These are phyloP conservation scores for Filobasidium uniguttulatum DNA, from an alignment of 1,284 basidiomycete genomes.

Conservation along the genomic window DNA sequence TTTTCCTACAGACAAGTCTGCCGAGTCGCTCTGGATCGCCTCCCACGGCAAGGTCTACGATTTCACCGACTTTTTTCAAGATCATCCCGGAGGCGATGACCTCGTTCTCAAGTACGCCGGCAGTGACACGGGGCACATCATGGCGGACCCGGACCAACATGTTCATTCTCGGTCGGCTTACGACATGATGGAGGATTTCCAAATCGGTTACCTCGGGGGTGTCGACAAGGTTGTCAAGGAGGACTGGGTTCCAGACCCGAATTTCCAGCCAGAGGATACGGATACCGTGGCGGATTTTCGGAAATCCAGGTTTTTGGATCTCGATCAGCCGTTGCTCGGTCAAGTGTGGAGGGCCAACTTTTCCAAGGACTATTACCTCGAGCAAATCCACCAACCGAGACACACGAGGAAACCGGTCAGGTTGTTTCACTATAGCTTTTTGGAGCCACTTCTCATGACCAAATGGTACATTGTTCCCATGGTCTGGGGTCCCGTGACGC, in stretches of 20 bases:
- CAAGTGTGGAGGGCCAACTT: slow-evolving; percentile 77
- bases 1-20: slow-evolving; percentile 24
- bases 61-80: slow-evolving; percentile 39
- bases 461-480: slow-evolving; percentile 89
- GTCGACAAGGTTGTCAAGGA: slow-evolving; percentile 62
- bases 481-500: slow-evolving; percentile 80
- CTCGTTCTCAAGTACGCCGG: slow-evolving; percentile 54
- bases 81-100: slow-evolving; percentile 43
- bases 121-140: slow-evolving; percentile 62
- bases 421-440: slow-evolving; percentile 65
- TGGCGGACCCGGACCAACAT: slow-evolving; percentile 75
- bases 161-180: slow-evolving; percentile 85
- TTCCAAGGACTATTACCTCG: slow-evolving; percentile 86
- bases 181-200: slow-evolving; percentile 77
- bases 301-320: slow-evolving; percentile 84
- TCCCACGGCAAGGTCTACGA: slow-evolving; percentile 40
- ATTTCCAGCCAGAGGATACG: slow-evolving; percentile 80
- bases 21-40: slow-evolving; percentile 31
- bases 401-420: slow-evolving; percentile 76
- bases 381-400: slow-evolving; percentile 91
- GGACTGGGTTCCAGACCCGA: slow-evolving; percentile 71
- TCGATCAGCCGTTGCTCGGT: slow-evolving; percentile 67
- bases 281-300: slow-evolving; percentile 62
- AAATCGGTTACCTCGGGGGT: slow-evolving; percentile 63
- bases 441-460: slow-evolving; percentile 82